A percentile compares a stretch with the other conserved stretches of the same genome.
These are phyloP conservation scores for Fusarium sp. DNA, from an alignment of 2,329 filamentous ascomycete genomes.

Conservation along the genomic window DNA sequence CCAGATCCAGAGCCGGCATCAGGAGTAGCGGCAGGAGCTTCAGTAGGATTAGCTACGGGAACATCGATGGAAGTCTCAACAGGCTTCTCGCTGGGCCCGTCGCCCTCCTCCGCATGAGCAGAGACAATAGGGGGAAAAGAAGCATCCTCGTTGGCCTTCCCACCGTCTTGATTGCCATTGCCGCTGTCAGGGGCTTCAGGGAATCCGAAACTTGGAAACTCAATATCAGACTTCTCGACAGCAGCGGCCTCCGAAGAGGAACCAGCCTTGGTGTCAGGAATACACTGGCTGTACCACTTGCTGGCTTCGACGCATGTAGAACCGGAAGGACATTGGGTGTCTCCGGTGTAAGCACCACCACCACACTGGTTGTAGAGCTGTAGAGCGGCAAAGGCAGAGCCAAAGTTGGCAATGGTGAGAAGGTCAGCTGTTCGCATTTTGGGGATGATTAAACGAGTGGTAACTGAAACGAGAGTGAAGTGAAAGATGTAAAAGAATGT, in stretches of 20 bases:
- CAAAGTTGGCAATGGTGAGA: conserved; percentile 36
- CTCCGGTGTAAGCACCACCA: conserved; percentile 25
- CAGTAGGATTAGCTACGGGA: not conserved
- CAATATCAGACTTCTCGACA: conserved; percentile 2
- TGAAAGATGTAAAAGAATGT: conserved; percentile 15
- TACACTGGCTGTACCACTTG: conserved; percentile 41
- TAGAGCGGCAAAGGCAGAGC: conserved; percentile 32
- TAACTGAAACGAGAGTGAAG: conserved; percentile 8
- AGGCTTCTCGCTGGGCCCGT: not conserved
- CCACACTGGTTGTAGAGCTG: conserved; percentile 36
- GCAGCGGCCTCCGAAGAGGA: conserved; percentile 2
- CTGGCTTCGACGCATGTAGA: conserved; percentile 30
- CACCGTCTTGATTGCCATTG: not conserved
- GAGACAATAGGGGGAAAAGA: not conserved
- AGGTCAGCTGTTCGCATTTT: conserved; percentile 33
- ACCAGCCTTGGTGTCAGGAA: conserved; percentile 14
- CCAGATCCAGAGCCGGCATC: conserved; percentile 5
- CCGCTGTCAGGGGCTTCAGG: not conserved
- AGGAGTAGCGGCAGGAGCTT: conserved; percentile 1
- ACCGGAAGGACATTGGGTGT: conserved; percentile 31
- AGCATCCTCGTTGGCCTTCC: not conserved
- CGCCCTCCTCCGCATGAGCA: not conserved
- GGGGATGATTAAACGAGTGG: conserved; percentile 5
- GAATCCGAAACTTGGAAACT: not conserved
- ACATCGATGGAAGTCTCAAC: not conserved